Percentiles rank a stretch among this genome's conserved stretches.
These are phyloP conservation scores for Kwoniella europaea DNA, from an alignment of 768 basidiomycete genomes.

Conservation along the genomic window DNA sequence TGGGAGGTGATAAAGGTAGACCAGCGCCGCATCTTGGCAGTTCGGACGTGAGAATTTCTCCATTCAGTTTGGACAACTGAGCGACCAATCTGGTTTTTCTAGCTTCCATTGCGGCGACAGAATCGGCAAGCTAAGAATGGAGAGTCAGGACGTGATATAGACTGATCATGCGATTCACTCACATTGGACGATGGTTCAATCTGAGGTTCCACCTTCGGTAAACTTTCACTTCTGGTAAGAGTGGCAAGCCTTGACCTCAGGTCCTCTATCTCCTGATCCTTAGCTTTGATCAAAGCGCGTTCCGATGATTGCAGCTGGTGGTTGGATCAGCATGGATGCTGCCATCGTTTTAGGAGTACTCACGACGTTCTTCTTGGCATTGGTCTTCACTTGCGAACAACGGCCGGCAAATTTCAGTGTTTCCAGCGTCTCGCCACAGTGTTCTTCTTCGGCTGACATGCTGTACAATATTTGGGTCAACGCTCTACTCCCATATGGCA, in stretches of 20 bases:
- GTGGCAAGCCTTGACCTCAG: conserved; percentile 44
- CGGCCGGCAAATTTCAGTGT: conserved; percentile 58
- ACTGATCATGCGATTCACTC: not conserved
- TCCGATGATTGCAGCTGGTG: conserved; percentile 50
- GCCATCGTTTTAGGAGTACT: conserved; percentile 17
- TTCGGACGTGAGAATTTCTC: conserved; percentile 52
- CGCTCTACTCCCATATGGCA: not conserved
- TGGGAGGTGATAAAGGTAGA: conserved; percentile 30
- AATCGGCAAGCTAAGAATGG: conserved; percentile 45
- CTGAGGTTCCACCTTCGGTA: not conserved
- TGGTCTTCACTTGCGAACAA: conserved; percentile 58
- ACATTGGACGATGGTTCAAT: conserved; percentile 17
- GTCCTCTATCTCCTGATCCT: conserved; percentile 57
- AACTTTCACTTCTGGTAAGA: conserved; percentile 18
- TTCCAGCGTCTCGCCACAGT: conserved; percentile 56
- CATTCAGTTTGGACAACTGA: conserved; percentile 54
- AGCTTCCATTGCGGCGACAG: conserved; percentile 53
- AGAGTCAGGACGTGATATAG: not conserved
- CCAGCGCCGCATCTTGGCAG: conserved; percentile 34
- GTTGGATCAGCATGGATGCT: not conserved
- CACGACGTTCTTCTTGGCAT: conserved; percentile 56
- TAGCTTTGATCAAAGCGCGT: conserved; percentile 54
- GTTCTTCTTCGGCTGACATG: conserved; percentile 55
- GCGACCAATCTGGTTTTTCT: conserved; percentile 43
- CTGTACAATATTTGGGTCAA: conserved; percentile 2